Evolutionary conservation across 257 asterid genomes (phyloP).

Genomic region (Handroanthus guayacan): DNA sequence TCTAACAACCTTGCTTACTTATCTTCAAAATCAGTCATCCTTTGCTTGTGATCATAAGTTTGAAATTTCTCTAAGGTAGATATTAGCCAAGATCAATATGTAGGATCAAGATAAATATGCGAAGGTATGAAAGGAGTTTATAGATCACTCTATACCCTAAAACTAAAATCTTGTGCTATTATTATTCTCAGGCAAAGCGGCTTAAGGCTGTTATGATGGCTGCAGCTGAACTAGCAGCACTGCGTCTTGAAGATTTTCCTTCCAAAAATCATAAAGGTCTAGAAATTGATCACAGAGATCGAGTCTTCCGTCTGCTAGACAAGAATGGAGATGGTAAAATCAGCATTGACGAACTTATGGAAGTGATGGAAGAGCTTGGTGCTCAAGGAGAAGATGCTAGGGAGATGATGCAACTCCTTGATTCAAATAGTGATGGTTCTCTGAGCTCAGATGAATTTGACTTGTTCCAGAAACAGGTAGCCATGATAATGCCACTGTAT

Average conservation of each 20-base stretch:
- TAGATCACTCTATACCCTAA: background rate
- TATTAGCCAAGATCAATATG: constrained; percentile 8
- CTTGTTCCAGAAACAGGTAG: constrained; percentile 85
- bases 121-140: constrained; percentile 6
- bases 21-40: background rate
- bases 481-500: background rate
- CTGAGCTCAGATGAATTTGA: constrained; percentile 91
- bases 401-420: constrained; percentile 94
- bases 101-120: background rate
- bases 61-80: background rate
- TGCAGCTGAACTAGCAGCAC: constrained; percentile 92
- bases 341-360: constrained; percentile 95
- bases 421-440: constrained; percentile 89
- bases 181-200: constrained; percentile 73
- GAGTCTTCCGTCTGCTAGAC: constrained; percentile 81
- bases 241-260: constrained; percentile 84
- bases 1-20: constrained; percentile 6
- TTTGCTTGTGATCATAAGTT: background rate
- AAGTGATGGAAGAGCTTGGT: constrained; percentile 95
- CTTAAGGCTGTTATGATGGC: constrained; percentile 97
- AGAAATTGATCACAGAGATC: constrained; percentile 61
- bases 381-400: constrained; percentile 94
- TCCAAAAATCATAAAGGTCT: constrained; percentile 55
- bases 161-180: constrained; percentile 34
- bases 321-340: constrained; percentile 96